phyloP scores from a whole-genome alignment of 2,329 filamentous ascomycete genomes.

The Aspergillus thermomutatus region DNA sequence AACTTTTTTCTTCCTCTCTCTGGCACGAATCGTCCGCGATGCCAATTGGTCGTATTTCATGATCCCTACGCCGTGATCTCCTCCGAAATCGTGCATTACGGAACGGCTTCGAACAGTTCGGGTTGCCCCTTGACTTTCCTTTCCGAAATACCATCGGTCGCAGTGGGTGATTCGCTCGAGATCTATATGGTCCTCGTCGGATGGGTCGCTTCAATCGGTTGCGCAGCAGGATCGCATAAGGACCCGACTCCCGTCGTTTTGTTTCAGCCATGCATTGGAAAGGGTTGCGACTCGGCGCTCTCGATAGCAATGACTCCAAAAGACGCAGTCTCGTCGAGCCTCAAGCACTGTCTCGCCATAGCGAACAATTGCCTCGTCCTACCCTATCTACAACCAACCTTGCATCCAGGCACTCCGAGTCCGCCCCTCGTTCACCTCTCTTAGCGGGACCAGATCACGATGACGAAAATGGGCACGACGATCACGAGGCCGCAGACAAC shows the following conservation, averaged over 20 bases:
- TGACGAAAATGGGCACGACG: conserved; percentile 5
- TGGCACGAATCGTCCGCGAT: conserved; percentile 10
- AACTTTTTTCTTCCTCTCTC: conserved; percentile 2
- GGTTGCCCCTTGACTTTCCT: not conserved
- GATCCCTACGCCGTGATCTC: conserved; percentile 7
- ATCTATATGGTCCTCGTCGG: conserved; percentile 9
- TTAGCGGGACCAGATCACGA: conserved; percentile 16
- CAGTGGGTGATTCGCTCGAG: not conserved
- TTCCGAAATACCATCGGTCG: not conserved
- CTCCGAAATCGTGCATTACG: conserved; percentile 1
- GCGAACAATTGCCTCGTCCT: conserved; percentile 36
- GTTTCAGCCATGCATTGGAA: conserved; percentile 39
- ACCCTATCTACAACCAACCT: conserved; percentile 26
- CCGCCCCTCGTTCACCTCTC: conserved; percentile 26
- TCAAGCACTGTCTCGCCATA: conserved; percentile 29
- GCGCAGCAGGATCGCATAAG: conserved; percentile 18
- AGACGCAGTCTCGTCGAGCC: conserved; percentile 31
- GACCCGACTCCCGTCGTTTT: conserved; percentile 14
- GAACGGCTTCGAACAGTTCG: not conserved
- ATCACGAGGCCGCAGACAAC: conserved; percentile 5
- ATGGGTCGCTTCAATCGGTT: conserved; percentile 18
- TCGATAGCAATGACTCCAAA: conserved; percentile 33
- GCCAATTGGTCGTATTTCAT: conserved; percentile 12
- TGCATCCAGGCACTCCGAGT: conserved; percentile 33
- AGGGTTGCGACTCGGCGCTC: conserved; percentile 33